Base-by-base conservation (phyloP, 148 eudicot species). In the Arctostaphylos glauca region DNA sequence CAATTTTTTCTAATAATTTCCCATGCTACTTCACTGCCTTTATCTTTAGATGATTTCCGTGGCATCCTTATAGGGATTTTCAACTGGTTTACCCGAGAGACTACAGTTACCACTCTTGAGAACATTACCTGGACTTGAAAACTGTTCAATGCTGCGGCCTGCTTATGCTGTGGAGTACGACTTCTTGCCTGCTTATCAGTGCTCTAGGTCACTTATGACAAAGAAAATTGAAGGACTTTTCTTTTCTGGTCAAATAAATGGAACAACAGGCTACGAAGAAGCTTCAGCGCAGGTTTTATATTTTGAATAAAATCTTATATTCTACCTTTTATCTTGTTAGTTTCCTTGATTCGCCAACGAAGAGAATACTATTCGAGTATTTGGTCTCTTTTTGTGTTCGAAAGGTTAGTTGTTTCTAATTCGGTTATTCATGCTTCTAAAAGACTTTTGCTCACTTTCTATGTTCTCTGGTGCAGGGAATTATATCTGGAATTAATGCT, bases 131-230 rank as follows among this genome's bases (percentile, higher is more conserved):
- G 98, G 98, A 83, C 97, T 96, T 86, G 98, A 94, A 82, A 89
- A 93, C 81, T 96, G 99, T 87, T 87, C 94, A 78, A 96, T 96
- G 98, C 88, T 96, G 91, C 89, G 99, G 88, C 98, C 99, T 80
- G 99, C 98, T 80, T 96, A 96, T 88, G 98, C 99, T 80, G 99
- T 96, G 71, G 99, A 96, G 85, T 94, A 96, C 90, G 99, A 96
- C 85, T 96, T 89, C 71, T 90, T 96, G 85, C 98, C 98, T 82
- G 99, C 99, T 86, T 80, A 96, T 87, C 99, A 94, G 91, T 96
- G 99, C 88, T 91, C 88, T 83, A 94, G 99, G 83, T 93, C 99
- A 86, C 92, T 96, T 68, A 96, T 96, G 99, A 96, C 99, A 60
- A 96, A 96, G 87, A 96, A 89, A 87, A 87, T 96, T 78, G 96